Percentiles rank a stretch among this genome's conserved stretches.
Evolutionary conservation across 257 asterid species (phyloP).

Genomic region (Forsythia suspensa): DNA sequence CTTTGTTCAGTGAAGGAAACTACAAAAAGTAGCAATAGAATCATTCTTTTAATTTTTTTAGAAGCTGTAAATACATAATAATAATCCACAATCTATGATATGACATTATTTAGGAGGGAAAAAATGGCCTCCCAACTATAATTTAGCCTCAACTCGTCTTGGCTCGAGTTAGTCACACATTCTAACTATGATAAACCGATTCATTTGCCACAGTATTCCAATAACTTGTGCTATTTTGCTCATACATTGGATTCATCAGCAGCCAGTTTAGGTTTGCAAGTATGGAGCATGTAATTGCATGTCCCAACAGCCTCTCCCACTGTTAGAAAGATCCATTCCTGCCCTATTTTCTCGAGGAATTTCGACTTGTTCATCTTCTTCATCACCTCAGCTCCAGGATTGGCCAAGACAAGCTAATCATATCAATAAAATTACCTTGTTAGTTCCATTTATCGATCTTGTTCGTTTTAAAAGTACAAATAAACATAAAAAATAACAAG

Average conservation of each 20-base stretch:
- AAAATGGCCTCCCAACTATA: not conserved
- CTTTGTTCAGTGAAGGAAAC: no score
- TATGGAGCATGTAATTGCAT: conserved; percentile 73
- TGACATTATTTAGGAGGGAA: not conserved
- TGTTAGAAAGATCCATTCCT: conserved; percentile 82
- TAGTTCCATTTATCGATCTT: not conserved
- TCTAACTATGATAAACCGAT: not conserved
- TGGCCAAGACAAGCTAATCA: conserved; percentile 66
- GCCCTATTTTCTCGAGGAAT: conserved; percentile 66
- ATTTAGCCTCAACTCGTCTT: not conserved
- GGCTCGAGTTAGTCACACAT: not conserved
- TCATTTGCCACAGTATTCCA: not conserved
- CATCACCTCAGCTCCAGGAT: conserved; percentile 89
- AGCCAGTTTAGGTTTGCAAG: conserved; percentile 42
- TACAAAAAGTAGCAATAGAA: no score
- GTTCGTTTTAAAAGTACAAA: not conserved
- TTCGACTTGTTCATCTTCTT: conserved; percentile 84
- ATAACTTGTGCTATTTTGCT: not conserved
- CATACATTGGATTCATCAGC: conserved; percentile 47
- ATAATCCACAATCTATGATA: not conserved
- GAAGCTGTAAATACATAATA: not conserved
- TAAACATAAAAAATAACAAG: not conserved
- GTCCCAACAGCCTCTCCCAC: conserved; percentile 94
- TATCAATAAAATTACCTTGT: not conserved
- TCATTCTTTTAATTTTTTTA: no score